Conservation (phyloP, 1,284 basidiomycete species). For the Irpex sp. region DNA sequence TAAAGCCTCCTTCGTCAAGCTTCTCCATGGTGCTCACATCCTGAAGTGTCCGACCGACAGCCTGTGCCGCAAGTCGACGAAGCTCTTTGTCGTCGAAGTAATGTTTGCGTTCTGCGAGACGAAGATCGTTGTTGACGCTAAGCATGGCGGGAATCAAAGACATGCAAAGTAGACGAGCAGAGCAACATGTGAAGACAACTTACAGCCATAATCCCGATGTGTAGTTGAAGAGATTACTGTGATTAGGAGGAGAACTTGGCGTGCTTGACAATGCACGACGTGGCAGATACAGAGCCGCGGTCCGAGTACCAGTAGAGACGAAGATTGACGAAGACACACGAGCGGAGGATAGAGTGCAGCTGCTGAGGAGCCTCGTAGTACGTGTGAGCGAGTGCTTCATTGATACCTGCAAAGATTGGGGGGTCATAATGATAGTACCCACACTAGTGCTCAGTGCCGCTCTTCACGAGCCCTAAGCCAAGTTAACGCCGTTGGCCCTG, state of each 20-base stretch:
- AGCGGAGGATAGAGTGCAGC: too few relatives aligned
- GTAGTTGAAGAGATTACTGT: slow-evolving; percentile 42
- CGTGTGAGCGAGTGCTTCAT: too few relatives aligned
- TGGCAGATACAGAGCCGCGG: slow-evolving; percentile 23
- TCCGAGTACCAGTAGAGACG: neutral
- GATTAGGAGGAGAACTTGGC: slow-evolving; percentile 23
- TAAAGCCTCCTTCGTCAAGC: slow-evolving; percentile 43
- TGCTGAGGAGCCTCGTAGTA: too few relatives aligned
- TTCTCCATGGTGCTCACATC: slow-evolving; percentile 36
- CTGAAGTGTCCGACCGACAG: slow-evolving; percentile 30
- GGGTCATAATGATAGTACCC: too few relatives aligned
- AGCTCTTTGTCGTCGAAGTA: slow-evolving; percentile 39
- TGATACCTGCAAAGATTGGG: too few relatives aligned
- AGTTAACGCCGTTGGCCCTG: too few relatives aligned
- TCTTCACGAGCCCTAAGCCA: too few relatives aligned
- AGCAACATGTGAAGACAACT: too few relatives aligned
- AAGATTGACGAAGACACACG: slow-evolving; percentile 24
- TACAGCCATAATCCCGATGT: slow-evolving; percentile 41
- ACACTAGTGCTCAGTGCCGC: too few relatives aligned
- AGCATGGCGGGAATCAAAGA: too few relatives aligned
- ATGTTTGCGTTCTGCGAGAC: slow-evolving; percentile 38
- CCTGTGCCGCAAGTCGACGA: slow-evolving; percentile 43
- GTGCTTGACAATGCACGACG: slow-evolving; percentile 33
- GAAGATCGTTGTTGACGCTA: slow-evolving; percentile 41
- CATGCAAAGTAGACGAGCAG: too few relatives aligned